Evolutionary conservation across 805 yeast genomes (phyloP), one percentile per base, ranked within the genome.

Genomic region (Starmerella lactis-condensi): DNA sequence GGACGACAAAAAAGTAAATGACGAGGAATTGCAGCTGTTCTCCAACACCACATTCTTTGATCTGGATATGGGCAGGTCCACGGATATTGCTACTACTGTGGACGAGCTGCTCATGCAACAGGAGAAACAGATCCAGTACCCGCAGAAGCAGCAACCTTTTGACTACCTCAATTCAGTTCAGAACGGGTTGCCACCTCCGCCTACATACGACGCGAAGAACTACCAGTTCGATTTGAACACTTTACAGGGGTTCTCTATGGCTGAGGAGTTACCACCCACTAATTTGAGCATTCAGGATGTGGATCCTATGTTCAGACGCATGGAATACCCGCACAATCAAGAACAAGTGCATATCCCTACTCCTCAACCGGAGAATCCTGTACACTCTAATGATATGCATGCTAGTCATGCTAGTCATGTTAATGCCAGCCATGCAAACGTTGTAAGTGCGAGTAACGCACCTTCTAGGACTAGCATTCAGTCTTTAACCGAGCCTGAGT

Each of bases 11-110:
- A 32, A 40, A 31, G 40, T 26, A 14, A 33, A 32, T 10, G 46
- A 53, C 30, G 63, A 54, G 28, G 62, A 58, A 36, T 52, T 58
- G 35, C 47, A 53, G 25, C 46, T 59, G 35, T 58, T 59, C 45
- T 39, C 61, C 29, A 57, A 57, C 42, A 59, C 63, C 22, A 54
- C 55, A 31, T 58, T 58, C 43, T 58, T 58, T 41, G 63, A 58
- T 45, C 50, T 59, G 34, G 64, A 58, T 33, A 47, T 58, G 44
- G 64, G 64, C 31, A 45, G 58, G 26, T 43, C 58, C 28, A 56
- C 62, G 20, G 60, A 58, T 36, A 54, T 58, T 31, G 57, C 57
- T 9, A 52, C 54, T 8, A 48, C 57, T 2, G 57, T 53, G 15
- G 61, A 54, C 32, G 57, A 53, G 40, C 41, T 54, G 40, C 37